These are phyloP conservation scores for Trichoderma atroviride DNA, from an alignment of 2,329 filamentous ascomycete genomes.

Conservation along the genomic window DNA sequence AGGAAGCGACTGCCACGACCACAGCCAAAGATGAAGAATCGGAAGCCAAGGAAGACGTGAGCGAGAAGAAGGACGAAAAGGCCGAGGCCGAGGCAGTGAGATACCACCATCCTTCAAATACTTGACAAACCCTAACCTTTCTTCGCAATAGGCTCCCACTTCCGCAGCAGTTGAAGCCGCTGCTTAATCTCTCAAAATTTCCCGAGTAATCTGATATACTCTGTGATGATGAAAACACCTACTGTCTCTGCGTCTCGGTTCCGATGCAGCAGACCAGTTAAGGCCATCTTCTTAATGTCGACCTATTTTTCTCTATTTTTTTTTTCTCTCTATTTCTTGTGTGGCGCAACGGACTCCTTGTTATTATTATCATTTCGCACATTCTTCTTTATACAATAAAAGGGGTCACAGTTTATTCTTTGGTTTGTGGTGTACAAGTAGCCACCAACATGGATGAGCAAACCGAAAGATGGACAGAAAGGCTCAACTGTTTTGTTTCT, in stretches of 20 bases:
- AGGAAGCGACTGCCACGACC: slow-evolving; percentile 32
- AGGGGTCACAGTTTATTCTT: slow-evolving; percentile 16
- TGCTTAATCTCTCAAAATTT: slow-evolving; percentile 34
- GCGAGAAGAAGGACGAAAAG: slow-evolving; percentile 35
- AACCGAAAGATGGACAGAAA: background rate
- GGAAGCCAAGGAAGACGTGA: slow-evolving; percentile 26
- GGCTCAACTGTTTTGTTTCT: background rate
- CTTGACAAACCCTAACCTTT: background rate
- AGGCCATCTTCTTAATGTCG: slow-evolving; percentile 11
- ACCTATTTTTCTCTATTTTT: background rate
- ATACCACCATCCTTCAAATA: slow-evolving; percentile 12
- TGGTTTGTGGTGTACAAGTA: slow-evolving; percentile 25
- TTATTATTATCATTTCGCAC: slow-evolving; percentile 28
- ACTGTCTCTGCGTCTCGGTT: background rate
- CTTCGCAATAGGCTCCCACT: slow-evolving; percentile 33
- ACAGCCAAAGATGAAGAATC: slow-evolving; percentile 30
- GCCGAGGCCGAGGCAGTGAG: slow-evolving; percentile 28
- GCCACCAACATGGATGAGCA: slow-evolving; percentile 11
- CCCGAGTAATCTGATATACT: background rate
- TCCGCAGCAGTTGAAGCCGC: slow-evolving; percentile 43
- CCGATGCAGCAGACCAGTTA: background rate
- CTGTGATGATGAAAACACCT: background rate
- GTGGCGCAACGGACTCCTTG: slow-evolving; percentile 20
- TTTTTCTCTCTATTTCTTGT: slow-evolving; percentile 26
- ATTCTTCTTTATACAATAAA: slow-evolving; percentile 29